Conservation (phyloP, 2,329 filamentous ascomycete genomes). For the Aureobasidium subglaciale region DNA sequence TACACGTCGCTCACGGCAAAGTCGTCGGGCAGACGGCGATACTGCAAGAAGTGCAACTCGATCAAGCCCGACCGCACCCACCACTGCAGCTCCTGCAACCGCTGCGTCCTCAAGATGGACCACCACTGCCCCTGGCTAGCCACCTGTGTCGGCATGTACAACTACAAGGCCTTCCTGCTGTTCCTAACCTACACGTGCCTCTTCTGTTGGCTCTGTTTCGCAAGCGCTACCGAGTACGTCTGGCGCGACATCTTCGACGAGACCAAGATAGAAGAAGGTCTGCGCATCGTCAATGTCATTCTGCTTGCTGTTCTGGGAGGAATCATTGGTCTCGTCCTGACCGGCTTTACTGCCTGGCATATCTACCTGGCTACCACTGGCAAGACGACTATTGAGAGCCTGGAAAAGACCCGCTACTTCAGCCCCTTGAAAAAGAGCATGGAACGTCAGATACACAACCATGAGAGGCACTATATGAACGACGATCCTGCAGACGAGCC, state of each 20-base stretch:
- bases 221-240: slow-evolving; percentile 71
- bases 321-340: slow-evolving; percentile 83
- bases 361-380: slow-evolving; percentile 69
- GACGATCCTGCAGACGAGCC: slow-evolving; percentile 18
- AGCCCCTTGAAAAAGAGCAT: slow-evolving; percentile 68
- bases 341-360: slow-evolving; percentile 89
- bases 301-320: slow-evolving; percentile 79
- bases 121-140: slow-evolving; percentile 96
- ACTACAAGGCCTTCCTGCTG: slow-evolving; percentile 91
- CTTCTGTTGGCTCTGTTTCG: slow-evolving; percentile 77
- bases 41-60: slow-evolving; percentile 95
- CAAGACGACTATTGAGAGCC: slow-evolving; percentile 89
- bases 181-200: slow-evolving; percentile 85
- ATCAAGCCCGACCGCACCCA: slow-evolving; percentile 93
- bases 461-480: slow-evolving; percentile 8
- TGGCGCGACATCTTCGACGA: slow-evolving; percentile 73
- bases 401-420: slow-evolving; percentile 93
- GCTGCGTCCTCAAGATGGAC: slow-evolving; percentile 98
- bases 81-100: slow-evolving; percentile 90
- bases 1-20: slow-evolving; percentile 80
- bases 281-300: slow-evolving; percentile 80
- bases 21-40: slow-evolving; percentile 76
- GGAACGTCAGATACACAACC: slow-evolving; percentile 51
- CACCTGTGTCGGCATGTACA: slow-evolving; percentile 85
- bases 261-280: slow-evolving; percentile 64